phyloP scores from a whole-genome alignment of 73 alveolate genomes.

The Tetrahymena borealis region DNA sequence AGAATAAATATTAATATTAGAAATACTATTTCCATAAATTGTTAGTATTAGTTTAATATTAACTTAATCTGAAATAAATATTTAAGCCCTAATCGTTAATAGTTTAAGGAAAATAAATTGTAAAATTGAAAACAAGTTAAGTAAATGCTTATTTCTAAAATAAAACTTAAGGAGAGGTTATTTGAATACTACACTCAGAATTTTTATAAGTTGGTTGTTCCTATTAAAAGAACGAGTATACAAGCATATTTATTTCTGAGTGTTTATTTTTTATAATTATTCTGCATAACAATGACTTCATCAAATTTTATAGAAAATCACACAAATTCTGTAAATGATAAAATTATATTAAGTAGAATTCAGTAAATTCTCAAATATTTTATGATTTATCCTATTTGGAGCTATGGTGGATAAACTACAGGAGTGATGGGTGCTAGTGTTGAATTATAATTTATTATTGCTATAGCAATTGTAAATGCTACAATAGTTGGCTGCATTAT shows the following conservation, averaged over 20 bases:
- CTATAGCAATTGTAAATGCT: neutral
- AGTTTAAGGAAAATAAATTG: neutral
- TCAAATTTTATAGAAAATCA: neutral
- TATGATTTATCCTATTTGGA: neutral
- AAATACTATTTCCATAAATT: no score
- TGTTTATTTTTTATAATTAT: neutral
- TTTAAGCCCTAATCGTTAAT: no score
- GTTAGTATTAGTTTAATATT: no score
- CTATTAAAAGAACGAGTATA: neutral
- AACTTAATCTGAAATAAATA: no score
- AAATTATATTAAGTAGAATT: neutral
- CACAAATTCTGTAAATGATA: neutral
- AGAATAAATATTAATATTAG: no score
- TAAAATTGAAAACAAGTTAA: neutral
- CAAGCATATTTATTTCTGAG: neutral
- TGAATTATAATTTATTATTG: neutral
- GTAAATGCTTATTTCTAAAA: neutral
- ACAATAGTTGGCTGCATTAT: neutral
- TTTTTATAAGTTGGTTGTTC: neutral
- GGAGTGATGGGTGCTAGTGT: neutral
- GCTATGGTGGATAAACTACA: neutral
- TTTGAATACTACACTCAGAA: neutral
- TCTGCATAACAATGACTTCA: neutral
- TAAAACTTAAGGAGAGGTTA: neutral
- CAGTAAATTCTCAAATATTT: neutral